Evolutionary conservation across 129 eudicot species (phyloP).

Genomic region (Tagetes patula): DNA sequence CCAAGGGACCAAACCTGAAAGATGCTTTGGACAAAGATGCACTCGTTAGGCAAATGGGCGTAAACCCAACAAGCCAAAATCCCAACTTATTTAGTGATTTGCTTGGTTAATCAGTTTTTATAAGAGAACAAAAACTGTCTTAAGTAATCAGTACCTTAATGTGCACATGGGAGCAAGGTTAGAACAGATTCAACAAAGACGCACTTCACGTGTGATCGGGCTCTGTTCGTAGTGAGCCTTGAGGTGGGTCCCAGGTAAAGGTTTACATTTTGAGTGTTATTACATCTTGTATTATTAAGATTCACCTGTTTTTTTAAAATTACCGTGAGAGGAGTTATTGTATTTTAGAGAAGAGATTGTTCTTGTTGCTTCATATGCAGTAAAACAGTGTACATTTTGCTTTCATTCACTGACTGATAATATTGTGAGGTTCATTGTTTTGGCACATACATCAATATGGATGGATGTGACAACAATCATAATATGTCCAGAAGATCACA

Average conservation of each 20-base stretch:
- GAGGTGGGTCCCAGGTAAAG: constrained; percentile 13
- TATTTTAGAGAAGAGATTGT: constrained; percentile 26
- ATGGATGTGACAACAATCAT: background rate
- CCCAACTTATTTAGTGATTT: constrained; percentile 87
- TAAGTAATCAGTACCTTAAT: background rate
- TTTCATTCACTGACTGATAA: constrained; percentile 7
- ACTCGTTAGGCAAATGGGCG: constrained; percentile 89
- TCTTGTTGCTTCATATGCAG: constrained; percentile 27
- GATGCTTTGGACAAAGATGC: constrained; percentile 84
- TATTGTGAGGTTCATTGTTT: constrained; percentile 21
- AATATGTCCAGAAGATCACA: no score
- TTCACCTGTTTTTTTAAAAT: constrained; percentile 12
- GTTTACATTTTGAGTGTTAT: constrained; percentile 30
- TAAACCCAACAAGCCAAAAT: constrained; percentile 82
- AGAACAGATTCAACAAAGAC: constrained; percentile 17
- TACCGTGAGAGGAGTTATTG: constrained; percentile 27
- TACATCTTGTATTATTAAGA: constrained; percentile 27
- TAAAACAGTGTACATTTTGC: constrained; percentile 30
- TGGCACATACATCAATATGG: background rate
- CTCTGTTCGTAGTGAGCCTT: constrained; percentile 4
- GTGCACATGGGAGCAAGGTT: constrained; percentile 16
- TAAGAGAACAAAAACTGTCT: background rate
- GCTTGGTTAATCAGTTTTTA: constrained; percentile 54
- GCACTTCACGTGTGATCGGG: constrained; percentile 25
- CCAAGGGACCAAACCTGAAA: constrained; percentile 77